Conservation (phyloP, 2,329 filamentous ascomycete genomes). For the Xylariaceae sp. region DNA sequence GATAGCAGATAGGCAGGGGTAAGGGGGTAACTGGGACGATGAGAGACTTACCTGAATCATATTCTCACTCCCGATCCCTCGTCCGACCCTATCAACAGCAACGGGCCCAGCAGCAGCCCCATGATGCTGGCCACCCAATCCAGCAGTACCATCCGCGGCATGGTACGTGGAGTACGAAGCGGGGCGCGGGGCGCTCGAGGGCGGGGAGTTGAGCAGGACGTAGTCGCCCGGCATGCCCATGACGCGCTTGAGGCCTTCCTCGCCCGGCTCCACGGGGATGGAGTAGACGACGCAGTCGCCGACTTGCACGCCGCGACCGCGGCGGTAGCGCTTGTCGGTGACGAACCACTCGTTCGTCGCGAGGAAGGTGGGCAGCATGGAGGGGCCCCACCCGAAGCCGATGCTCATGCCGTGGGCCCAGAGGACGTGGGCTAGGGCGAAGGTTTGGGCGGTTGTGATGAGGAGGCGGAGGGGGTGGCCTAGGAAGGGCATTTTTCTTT, state of each 20-base stretch:
- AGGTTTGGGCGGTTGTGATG: constrained; percentile 42
- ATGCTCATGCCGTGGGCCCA: constrained; percentile 58
- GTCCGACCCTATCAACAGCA: constrained; percentile 21
- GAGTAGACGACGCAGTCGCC: constrained; percentile 79
- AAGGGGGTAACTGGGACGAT: neutral
- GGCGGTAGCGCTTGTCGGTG: constrained; percentile 60
- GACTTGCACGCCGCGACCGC: constrained; percentile 61
- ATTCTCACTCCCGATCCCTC: constrained; percentile 29
- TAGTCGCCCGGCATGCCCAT: constrained; percentile 72
- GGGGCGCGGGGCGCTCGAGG: neutral
- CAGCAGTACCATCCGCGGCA: neutral
- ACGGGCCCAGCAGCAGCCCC: neutral
- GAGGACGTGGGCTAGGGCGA: constrained; percentile 47
- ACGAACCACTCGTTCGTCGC: constrained; percentile 63
- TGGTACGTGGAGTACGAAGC: neutral
- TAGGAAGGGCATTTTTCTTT: constrained; percentile 21
- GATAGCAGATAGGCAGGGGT: neutral
- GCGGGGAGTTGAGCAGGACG: constrained; percentile 58
- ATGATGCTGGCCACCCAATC: neutral
- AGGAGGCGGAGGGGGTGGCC: constrained; percentile 39
- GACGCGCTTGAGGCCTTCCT: constrained; percentile 71
- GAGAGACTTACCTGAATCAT: constrained; percentile 59
- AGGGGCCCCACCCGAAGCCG: constrained; percentile 62
- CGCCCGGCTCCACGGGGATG: constrained; percentile 61
- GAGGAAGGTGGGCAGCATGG: constrained; percentile 83